These are phyloP conservation scores for Bipolaris victoriae DNA, from an alignment of 2,329 filamentous ascomycete species.

Conservation along the genomic window DNA sequence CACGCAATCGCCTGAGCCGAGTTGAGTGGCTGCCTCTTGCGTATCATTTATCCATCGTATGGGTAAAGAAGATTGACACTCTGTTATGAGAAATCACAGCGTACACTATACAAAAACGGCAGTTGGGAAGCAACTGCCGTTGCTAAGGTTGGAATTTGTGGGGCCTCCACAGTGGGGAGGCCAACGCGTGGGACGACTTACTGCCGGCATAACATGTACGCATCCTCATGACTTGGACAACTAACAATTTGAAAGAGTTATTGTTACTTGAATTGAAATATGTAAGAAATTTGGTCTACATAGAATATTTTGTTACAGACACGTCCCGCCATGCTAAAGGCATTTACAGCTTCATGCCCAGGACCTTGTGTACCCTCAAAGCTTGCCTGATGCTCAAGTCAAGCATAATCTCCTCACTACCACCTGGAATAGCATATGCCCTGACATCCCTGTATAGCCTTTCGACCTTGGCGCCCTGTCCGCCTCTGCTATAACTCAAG, in stretches of 20 bases:
- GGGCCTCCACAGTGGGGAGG: conserved; percentile 7
- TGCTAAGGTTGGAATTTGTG: conserved; percentile 7
- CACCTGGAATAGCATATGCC: conserved; percentile 92
- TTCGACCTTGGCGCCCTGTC: conserved; percentile 95
- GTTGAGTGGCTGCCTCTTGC: not conserved
- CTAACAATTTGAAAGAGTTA: not conserved
- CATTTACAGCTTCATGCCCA: conserved; percentile 91
- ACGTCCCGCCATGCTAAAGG: not conserved
- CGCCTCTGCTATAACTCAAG: conserved; percentile 87
- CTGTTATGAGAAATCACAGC: not conserved
- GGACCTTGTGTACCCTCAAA: conserved; percentile 82
- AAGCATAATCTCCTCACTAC: conserved; percentile 98
- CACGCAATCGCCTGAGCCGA: not conserved
- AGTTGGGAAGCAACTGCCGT: conserved; percentile 15
- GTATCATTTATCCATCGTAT: conserved; percentile 6
- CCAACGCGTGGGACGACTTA: not conserved
- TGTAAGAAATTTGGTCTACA: not conserved
- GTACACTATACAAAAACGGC: not conserved
- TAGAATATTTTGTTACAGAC: not conserved
- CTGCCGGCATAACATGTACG: not conserved
- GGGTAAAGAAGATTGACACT: conserved; percentile 1
- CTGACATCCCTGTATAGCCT: conserved; percentile 92
- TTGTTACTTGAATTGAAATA: not conserved
- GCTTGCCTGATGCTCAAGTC: conserved; percentile 94
- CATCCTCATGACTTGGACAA: not conserved